Percentiles rank a stretch among this genome's conserved stretches.
These are phyloP conservation scores for Phialemoniopsis sp. DNA, from an alignment of 2,329 filamentous ascomycete genomes.

Conservation along the genomic window DNA sequence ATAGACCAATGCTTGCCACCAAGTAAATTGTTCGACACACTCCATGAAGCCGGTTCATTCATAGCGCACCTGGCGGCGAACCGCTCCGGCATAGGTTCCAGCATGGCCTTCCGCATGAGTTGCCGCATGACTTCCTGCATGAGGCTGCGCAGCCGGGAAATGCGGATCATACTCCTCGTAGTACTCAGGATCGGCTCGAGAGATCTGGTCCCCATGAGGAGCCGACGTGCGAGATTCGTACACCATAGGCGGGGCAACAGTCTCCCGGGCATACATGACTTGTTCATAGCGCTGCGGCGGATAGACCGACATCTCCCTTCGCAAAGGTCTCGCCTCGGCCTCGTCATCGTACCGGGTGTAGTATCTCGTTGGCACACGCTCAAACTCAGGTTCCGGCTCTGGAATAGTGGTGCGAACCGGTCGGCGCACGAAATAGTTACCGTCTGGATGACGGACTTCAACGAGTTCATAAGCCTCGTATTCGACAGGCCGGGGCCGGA, in stretches of 20 bases:
- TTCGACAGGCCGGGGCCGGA: conserved; percentile 18
- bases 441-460: conserved; percentile 35
- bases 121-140: too few relatives aligned
- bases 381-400: conserved; percentile 7
- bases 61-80: conserved; percentile 1
- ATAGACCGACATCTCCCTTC: too few relatives aligned
- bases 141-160: conserved; percentile 26
- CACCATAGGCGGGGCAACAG: neutral
- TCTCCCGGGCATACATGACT: neutral
- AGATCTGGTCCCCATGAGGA: conserved; percentile 6
- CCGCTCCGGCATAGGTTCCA: too few relatives aligned
- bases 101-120: too few relatives aligned
- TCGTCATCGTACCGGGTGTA: conserved; percentile 10
- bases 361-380: conserved; percentile 1
- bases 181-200: conserved; percentile 12
- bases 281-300: neutral
- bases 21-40: too few relatives aligned
- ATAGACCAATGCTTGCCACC: too few relatives aligned
- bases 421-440: conserved; percentile 41
- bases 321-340: neutral
- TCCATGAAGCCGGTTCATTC: neutral
- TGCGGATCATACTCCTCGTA: conserved; percentile 41
- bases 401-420: conserved; percentile 17
- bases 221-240: conserved; percentile 11
- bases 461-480: conserved; percentile 40